Percentiles rank a stretch among this genome's conserved stretches.
phyloP scores from a whole-genome alignment of 225 moss, liverwort and hornwort species.

The Pseudisothecium myosuroides region DNA sequence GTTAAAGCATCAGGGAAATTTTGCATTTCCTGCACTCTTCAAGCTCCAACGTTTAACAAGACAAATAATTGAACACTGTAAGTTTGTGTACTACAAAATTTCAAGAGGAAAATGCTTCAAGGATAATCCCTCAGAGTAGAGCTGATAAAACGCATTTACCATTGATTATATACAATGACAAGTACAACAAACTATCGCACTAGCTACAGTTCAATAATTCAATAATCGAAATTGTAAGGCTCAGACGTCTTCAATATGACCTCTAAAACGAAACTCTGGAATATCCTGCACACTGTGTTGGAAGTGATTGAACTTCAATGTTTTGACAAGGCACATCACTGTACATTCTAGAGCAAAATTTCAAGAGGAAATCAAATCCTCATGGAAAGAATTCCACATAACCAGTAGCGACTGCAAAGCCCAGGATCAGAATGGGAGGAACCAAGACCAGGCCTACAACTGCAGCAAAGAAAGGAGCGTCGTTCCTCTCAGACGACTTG shows the following conservation, averaged over 20 bases:
- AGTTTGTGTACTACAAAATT: background rate
- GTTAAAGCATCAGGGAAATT: background rate
- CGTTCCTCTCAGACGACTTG: constrained; percentile 58
- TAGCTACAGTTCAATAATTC: background rate
- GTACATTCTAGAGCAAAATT: background rate
- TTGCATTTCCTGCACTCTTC: background rate
- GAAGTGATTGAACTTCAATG: background rate
- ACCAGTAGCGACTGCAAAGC: constrained; percentile 62
- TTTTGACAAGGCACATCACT: background rate
- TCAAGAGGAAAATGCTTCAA: background rate
- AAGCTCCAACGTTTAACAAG: background rate
- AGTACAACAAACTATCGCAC: background rate
- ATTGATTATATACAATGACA: background rate
- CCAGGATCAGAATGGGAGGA: constrained; percentile 66
- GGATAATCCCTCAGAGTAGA: background rate
- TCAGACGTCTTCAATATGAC: background rate
- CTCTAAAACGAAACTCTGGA: background rate
- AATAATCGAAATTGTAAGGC: background rate
- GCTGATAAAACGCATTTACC: background rate
- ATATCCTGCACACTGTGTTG: background rate
- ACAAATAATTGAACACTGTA: background rate
- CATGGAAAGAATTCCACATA: constrained; percentile 59
- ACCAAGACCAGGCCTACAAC: constrained; percentile 50
- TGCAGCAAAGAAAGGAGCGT: constrained; percentile 60
- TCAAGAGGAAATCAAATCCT: background rate